phyloP scores from a whole-genome alignment of 2,329 filamentous ascomycete genomes.

The Trichoderma sp. region DNA sequence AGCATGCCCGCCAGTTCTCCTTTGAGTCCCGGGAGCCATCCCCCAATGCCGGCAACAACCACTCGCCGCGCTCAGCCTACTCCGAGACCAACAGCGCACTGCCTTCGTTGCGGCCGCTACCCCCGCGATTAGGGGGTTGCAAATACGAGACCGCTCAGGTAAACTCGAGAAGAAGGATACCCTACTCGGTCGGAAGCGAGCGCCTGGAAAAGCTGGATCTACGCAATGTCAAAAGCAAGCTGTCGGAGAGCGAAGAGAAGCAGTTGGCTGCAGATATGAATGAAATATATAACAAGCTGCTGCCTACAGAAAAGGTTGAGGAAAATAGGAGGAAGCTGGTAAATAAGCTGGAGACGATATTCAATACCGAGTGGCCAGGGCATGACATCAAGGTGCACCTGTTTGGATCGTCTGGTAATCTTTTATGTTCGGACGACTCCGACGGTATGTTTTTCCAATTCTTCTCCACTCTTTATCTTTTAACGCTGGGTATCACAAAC shows the following conservation, averaged over 20 bases:
- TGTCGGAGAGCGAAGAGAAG: slow-evolving; percentile 70
- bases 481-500: neutral
- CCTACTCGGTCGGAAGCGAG: slow-evolving; percentile 84
- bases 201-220: slow-evolving; percentile 68
- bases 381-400: slow-evolving; percentile 86
- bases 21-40: slow-evolving; percentile 77
- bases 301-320: slow-evolving; percentile 78
- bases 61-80: slow-evolving; percentile 85
- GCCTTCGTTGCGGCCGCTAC: slow-evolving; percentile 64
- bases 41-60: slow-evolving; percentile 70
- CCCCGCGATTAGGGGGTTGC: slow-evolving; percentile 62
- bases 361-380: slow-evolving; percentile 89
- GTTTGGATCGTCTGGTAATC: slow-evolving; percentile 97
- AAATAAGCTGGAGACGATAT: slow-evolving; percentile 80
- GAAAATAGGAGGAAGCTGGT: slow-evolving; percentile 72
- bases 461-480: neutral
- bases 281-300: slow-evolving; percentile 78
- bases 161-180: slow-evolving; percentile 80
- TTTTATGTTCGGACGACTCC: slow-evolving; percentile 91
- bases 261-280: slow-evolving; percentile 79
- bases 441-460: slow-evolving; percentile 77
- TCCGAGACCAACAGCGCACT: slow-evolving; percentile 80
- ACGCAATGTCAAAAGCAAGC: slow-evolving; percentile 66
- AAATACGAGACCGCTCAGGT: slow-evolving; percentile 86
- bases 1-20: slow-evolving; percentile 79